A percentile compares a stretch with the other conserved stretches of the same genome.
These are phyloP conservation scores for Handroanthus guayacan DNA, from an alignment of 257 asterid species.

Conservation along the genomic window DNA sequence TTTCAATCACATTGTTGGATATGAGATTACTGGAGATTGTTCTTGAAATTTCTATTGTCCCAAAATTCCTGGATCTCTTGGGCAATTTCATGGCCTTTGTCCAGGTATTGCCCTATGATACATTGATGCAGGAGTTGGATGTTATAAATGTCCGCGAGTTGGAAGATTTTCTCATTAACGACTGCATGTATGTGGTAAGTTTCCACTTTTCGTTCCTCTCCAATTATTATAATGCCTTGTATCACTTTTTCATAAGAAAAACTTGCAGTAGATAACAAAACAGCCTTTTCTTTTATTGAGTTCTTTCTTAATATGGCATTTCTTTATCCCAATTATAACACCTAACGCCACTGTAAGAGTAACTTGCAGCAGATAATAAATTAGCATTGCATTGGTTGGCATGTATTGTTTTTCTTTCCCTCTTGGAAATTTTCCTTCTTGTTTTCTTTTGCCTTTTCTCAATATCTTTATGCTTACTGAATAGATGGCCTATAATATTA, in stretches of 20 bases:
- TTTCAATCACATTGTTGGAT: not conserved
- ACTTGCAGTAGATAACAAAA: not conserved
- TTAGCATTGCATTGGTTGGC: not conserved
- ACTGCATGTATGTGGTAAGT: constrained; percentile 99
- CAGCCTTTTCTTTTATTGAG: not conserved
- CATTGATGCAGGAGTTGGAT: constrained; percentile 91
- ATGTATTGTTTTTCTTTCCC: not conserved
- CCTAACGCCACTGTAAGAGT: not conserved
- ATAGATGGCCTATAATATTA: not conserved
- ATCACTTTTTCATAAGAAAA: not conserved
- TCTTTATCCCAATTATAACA: not conserved
- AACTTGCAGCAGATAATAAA: not conserved
- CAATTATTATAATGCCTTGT: not conserved
- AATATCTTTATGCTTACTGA: not conserved
- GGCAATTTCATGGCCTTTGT: constrained; percentile 28
- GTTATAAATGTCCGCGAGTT: constrained; percentile 90
- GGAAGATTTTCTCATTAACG: constrained; percentile 96
- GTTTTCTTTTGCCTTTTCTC: constrained; percentile 2
- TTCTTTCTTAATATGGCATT: too few relatives aligned
- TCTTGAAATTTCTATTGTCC: constrained; percentile 10
- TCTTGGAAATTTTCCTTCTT: not conserved
- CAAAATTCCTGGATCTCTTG: constrained; percentile 8
- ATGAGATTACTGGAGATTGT: constrained; percentile 12
- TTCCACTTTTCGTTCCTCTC: constrained; percentile 12
- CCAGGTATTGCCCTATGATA: constrained; percentile 88